Percentiles rank a stretch among this genome's conserved stretches.
These are phyloP conservation scores for Ogataea paraovalis DNA, from an alignment of 805 yeast species.

Conservation along the genomic window DNA sequence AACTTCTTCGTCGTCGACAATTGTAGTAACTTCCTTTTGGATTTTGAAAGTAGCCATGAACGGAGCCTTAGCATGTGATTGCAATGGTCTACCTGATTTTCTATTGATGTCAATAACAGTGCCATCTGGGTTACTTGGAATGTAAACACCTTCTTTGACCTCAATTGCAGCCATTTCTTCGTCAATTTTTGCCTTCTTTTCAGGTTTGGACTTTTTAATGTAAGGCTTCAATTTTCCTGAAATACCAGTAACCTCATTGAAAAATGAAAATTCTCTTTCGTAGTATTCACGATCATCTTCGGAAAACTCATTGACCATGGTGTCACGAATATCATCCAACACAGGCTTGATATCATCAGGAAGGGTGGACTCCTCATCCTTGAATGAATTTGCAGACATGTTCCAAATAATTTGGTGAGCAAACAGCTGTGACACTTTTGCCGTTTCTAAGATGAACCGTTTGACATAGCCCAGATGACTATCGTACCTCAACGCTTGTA, in stretches of 20 bases:
- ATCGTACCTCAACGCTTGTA: slow-evolving; percentile 85
- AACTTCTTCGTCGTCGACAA: slow-evolving; percentile 33
- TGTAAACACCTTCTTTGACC: slow-evolving; percentile 77
- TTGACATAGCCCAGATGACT: slow-evolving; percentile 72
- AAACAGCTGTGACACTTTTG: slow-evolving; percentile 82
- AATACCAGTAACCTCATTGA: slow-evolving; percentile 85
- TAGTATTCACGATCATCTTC: slow-evolving; percentile 63
- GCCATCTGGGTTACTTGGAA: slow-evolving; percentile 97
- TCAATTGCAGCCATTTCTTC: slow-evolving; percentile 84
- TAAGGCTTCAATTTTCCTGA: slow-evolving; percentile 94
- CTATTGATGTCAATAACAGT: slow-evolving; percentile 87
- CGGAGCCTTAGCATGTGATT: slow-evolving; percentile 98
- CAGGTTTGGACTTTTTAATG: slow-evolving; percentile 91
- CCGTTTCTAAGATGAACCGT: slow-evolving; percentile 86
- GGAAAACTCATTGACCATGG: slow-evolving; percentile 61
- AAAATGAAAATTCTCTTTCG: slow-evolving; percentile 81
- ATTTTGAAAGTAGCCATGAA: slow-evolving; percentile 95
- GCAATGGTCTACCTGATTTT: slow-evolving; percentile 89
- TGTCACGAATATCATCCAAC: slow-evolving; percentile 65
- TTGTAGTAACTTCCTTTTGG: slow-evolving; percentile 48
- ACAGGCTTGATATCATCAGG: slow-evolving; percentile 83
- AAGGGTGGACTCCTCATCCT: slow-evolving; percentile 78
- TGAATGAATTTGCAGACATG: slow-evolving; percentile 87
- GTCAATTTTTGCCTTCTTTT: slow-evolving; percentile 92
- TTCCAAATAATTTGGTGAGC: slow-evolving; percentile 99